Conservation (phyloP, 108 stramenopile genomes). For the Skeletonema menzelii region DNA sequence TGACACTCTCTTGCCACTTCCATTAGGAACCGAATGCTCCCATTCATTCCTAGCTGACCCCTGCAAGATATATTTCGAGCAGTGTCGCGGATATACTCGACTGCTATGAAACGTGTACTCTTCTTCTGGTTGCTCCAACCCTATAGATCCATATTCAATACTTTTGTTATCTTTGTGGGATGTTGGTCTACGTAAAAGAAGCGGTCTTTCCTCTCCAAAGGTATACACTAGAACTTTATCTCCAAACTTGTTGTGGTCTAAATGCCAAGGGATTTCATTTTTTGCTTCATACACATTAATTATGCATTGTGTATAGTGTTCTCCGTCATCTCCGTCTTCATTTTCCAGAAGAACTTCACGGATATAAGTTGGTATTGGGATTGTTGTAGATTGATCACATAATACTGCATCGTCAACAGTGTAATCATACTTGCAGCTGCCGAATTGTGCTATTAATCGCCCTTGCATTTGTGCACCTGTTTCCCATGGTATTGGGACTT, state of each 20-base stretch:
- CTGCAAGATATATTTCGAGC: constrained; percentile 38
- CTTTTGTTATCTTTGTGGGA: not conserved
- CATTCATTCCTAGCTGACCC: constrained; percentile 34
- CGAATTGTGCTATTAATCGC: constrained; percentile 48
- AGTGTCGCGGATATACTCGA: constrained; percentile 30
- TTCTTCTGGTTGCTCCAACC: not conserved
- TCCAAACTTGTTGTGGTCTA: constrained; percentile 45
- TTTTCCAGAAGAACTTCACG: constrained; percentile 13
- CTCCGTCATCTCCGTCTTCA: not conserved
- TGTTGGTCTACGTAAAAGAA: constrained; percentile 20
- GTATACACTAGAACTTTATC: constrained; percentile 41
- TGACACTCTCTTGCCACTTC: constrained; percentile 33
- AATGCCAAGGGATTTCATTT: constrained; percentile 45
- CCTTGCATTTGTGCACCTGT: constrained; percentile 32
- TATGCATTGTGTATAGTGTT: constrained; percentile 46
- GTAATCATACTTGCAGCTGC: constrained; percentile 50
- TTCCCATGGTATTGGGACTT: constrained; percentile 27
- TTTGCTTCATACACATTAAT: constrained; percentile 36
- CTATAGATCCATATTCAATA: not conserved
- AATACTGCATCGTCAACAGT: constrained; percentile 16
- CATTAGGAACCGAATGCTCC: constrained; percentile 46
- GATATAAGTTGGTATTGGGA: constrained; percentile 24
- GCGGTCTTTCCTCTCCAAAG: constrained; percentile 51
- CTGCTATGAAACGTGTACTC: constrained; percentile 9
- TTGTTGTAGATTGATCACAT: not conserved